phyloP scores from a whole-genome alignment of 2,329 filamentous ascomycete species.

The Alternaria brassicicola region DNA sequence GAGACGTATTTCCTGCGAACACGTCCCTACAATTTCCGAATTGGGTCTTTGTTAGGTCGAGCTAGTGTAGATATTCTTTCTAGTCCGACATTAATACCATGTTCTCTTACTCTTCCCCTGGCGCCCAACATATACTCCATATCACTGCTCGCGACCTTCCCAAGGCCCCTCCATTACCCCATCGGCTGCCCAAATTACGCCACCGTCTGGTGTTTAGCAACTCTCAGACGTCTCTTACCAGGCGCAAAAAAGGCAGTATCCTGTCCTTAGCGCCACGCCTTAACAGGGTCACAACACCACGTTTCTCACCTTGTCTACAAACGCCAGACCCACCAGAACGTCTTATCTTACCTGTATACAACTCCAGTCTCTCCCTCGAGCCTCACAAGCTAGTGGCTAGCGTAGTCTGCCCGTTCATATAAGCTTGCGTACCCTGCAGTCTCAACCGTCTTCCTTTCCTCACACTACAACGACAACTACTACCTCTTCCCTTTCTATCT shows the following conservation, averaged over 20 bases:
- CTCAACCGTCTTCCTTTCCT: slow-evolving; percentile 20
- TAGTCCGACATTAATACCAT: too few relatives aligned
- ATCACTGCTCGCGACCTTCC: neutral
- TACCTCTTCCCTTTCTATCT: slow-evolving; percentile 5
- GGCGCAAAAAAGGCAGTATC: neutral
- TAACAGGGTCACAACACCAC: neutral
- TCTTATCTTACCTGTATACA: slow-evolving; percentile 16
- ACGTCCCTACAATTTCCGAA: neutral
- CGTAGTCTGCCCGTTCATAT: slow-evolving; percentile 15
- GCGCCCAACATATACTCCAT: too few relatives aligned
- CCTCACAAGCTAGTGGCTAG: neutral
- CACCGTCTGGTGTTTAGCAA: neutral
- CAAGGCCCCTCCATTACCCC: neutral
- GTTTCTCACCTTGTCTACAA: neutral
- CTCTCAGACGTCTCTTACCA: slow-evolving; percentile 1
- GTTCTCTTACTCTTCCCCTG: neutral
- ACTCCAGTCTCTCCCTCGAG: neutral
- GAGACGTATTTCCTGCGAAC: neutral
- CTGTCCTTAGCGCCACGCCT: neutral
- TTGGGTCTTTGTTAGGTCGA: neutral
- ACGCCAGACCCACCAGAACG: neutral
- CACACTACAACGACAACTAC: slow-evolving; percentile 18
- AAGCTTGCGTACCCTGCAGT: slow-evolving; percentile 13
- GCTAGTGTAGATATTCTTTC: neutral
- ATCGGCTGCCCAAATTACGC: neutral